phyloP scores from a whole-genome alignment of 257 asterid genomes.

The Coffea eugenioides region DNA sequence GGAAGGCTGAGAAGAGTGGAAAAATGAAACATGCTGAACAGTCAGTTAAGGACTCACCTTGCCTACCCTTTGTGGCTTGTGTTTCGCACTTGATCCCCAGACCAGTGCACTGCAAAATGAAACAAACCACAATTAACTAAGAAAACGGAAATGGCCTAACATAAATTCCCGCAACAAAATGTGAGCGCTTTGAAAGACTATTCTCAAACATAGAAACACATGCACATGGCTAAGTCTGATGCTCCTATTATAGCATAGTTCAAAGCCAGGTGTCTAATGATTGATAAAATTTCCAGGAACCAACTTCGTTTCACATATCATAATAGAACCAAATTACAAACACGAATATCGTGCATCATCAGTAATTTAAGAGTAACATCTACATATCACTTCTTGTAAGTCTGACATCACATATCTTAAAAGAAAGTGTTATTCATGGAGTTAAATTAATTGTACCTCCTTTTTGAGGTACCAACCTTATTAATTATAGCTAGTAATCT shows the following conservation, averaged over 20 bases:
- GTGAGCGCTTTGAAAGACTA: not conserved
- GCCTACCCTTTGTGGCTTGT: conserved; percentile 99
- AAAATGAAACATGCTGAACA: conserved; percentile 1
- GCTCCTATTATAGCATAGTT: no score
- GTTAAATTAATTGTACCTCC: not conserved
- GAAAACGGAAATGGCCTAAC: not conserved
- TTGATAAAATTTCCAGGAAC: not conserved
- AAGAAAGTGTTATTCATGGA: not conserved
- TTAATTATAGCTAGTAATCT: not conserved
- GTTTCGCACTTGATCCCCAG: conserved; percentile 98
- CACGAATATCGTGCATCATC: not conserved
- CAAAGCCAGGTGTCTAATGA: not conserved
- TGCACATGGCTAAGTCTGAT: not conserved
- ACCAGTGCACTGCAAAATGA: conserved; percentile 69
- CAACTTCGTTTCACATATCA: not conserved
- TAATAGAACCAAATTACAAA: not conserved
- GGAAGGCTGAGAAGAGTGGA: not conserved
- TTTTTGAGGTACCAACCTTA: not conserved
- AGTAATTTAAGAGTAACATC: not conserved
- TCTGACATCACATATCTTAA: not conserved
- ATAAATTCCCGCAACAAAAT: not conserved
- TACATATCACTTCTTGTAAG: not conserved
- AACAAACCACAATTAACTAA: conserved; percentile 23
- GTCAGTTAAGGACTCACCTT: conserved; percentile 45
- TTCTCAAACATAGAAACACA: not conserved